Conservation (phyloP, 176 grass and related monocot genomes). For the Phragmites australis region DNA sequence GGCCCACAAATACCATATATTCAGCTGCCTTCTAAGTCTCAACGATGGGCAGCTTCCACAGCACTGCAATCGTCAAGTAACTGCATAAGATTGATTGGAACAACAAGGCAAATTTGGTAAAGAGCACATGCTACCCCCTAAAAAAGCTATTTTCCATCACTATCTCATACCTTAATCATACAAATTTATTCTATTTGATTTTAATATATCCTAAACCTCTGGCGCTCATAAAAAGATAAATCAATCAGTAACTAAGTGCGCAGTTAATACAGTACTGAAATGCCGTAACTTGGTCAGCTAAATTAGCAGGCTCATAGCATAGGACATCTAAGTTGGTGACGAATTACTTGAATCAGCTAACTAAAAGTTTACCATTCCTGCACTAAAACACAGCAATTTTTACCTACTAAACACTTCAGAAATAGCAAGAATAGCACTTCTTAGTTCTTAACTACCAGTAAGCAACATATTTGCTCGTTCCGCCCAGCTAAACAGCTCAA, state of each 20-base stretch:
- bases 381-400: not conserved
- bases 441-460: not conserved
- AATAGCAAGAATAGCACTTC: conserved; percentile 22
- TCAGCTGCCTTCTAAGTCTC: conserved; percentile 28
- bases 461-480: not conserved
- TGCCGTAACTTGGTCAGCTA: not conserved
- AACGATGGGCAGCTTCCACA: conserved; percentile 30
- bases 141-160: not conserved
- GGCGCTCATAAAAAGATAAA: not conserved
- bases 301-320: conserved; percentile 14
- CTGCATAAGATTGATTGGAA: conserved; percentile 3
- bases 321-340: conserved; percentile 18
- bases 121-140: not conserved
- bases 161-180: not conserved
- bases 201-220: conserved; percentile 28
- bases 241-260: not conserved
- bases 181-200: conserved; percentile 22
- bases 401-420: conserved; percentile 20
- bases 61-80: conserved; percentile 41
- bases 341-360: conserved; percentile 26
- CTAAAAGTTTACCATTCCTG: conserved; percentile 22
- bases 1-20: conserved; percentile 55
- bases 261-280: not conserved
- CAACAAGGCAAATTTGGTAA: conserved; percentile 26
- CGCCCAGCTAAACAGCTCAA: conserved; percentile 8